These are phyloP conservation scores for Byssothecium circinans DNA, from an alignment of 2,329 filamentous ascomycete genomes.

Conservation along the genomic window DNA sequence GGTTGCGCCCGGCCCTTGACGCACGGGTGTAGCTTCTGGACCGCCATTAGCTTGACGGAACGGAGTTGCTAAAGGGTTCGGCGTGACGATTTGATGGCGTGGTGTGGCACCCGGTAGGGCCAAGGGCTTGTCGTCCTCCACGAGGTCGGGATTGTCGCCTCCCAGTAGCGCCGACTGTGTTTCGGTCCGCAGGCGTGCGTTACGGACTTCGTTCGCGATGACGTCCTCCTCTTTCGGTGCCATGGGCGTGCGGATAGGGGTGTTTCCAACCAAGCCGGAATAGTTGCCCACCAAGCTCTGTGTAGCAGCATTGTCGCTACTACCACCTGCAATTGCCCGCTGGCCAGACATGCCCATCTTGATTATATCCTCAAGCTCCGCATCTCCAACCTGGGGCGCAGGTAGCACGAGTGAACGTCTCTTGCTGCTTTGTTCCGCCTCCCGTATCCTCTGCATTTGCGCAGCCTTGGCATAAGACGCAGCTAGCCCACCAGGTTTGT, in stretches of 20 bases:
- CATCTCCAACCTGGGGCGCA: conserved; percentile 86
- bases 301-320: conserved; percentile 82
- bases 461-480: conserved; percentile 91
- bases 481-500: conserved; percentile 70
- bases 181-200: conserved; percentile 87
- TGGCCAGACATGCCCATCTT: conserved; percentile 98
- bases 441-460: conserved; percentile 89
- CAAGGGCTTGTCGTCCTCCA: conserved; percentile 79
- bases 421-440: conserved; percentile 97
- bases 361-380: conserved; percentile 93
- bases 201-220: conserved; percentile 94
- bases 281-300: conserved; percentile 87
- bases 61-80: conserved; percentile 93
- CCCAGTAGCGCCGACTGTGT: conserved; percentile 92
- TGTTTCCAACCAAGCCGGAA: conserved; percentile 73
- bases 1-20: conserved; percentile 70
- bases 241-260: conserved; percentile 88
- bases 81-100: conserved; percentile 80
- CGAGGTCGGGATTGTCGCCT: conserved; percentile 87
- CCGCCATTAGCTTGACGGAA: conserved; percentile 65
- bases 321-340: conserved; percentile 74
- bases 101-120: conserved; percentile 85
- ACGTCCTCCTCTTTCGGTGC: conserved; percentile 92
- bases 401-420: conserved; percentile 80
- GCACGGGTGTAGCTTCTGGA: conserved; percentile 66